phyloP scores from a whole-genome alignment of 345 rosid genomes.

The Microcos paniculata region DNA sequence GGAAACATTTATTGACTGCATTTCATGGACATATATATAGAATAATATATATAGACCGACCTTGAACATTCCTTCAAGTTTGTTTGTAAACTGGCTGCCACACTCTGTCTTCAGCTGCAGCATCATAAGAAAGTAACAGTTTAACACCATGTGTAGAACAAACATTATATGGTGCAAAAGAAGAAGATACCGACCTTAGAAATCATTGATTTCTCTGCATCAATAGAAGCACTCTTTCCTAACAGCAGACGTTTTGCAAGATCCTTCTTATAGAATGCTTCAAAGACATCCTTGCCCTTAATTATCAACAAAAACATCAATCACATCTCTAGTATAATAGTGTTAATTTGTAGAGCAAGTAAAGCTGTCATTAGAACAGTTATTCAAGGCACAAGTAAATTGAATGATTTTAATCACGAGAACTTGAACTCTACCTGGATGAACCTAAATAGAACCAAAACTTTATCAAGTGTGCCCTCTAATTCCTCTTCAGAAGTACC shows the following conservation, averaged over 20 bases:
- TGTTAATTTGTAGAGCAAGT: slow-evolving; percentile 13
- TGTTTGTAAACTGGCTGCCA: slow-evolving; percentile 97
- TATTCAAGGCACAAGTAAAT: background rate
- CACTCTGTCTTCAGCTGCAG: slow-evolving; percentile 97
- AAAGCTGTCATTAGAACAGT: slow-evolving; percentile 5
- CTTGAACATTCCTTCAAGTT: slow-evolving; percentile 99
- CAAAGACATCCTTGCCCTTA: slow-evolving; percentile 97
- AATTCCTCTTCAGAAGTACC: slow-evolving; percentile 99
- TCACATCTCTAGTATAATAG: slow-evolving; percentile 22
- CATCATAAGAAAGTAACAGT: slow-evolving; percentile 13
- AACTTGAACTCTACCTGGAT: slow-evolving; percentile 64
- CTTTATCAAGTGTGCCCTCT: slow-evolving; percentile 97
- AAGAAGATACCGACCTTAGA: slow-evolving; percentile 60
- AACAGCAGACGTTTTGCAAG: slow-evolving; percentile 91
- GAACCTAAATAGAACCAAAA: slow-evolving; percentile 93
- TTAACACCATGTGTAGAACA: slow-evolving; percentile 21
- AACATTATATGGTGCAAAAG: background rate
- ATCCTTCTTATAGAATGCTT: slow-evolving; percentile 98
- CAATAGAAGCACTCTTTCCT: slow-evolving; percentile 99
- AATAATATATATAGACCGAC: slow-evolving; percentile 34
- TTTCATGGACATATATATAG: background rate
- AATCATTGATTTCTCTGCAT: slow-evolving; percentile 99
- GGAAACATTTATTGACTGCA: background rate
- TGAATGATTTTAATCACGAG: slow-evolving; percentile 7
- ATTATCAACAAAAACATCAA: slow-evolving; percentile 8